Evolutionary conservation across 2,329 filamentous ascomycete species (phyloP), one percentile per base, ranked within the genome.

Genomic region (Arthrobotrys musiformis): DNA sequence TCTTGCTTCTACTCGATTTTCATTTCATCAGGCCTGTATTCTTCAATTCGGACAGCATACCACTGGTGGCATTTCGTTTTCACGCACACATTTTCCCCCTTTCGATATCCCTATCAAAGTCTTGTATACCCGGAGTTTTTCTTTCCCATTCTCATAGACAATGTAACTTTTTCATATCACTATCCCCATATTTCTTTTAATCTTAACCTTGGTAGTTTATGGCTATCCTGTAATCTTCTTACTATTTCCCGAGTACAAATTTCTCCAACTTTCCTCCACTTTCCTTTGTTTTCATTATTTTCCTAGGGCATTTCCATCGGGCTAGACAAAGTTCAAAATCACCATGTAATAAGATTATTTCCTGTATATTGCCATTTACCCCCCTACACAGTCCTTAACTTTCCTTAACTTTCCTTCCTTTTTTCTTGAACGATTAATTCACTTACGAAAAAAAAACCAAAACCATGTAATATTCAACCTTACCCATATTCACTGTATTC

Each of bases 121-220:
- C 68, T 64, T 72, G 68, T 72, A 72, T 72, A 72, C 68, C 68
- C 68, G 68, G 68, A 72, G 68, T 72, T 72, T 56, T 62, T 30
- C 22, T 35, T 35, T 56, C 17, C 22, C n/a, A 17, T 11, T 37
- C 22, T 70, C 46, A 70, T 72, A 72, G 68, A 72, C 62, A 58
- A 56, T 70, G 26, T 70, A 62, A 35, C 33, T 9, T 61, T 35
- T 19, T 22, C 37, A 46, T 26, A 61, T 60, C 26, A 24, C 24
- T 19, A 13, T 60, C 11, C 67, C 37, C 52, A 24, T 73, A 48
- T 50, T 42, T 30, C 30, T 42, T 42, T 44, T 73, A 42, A 52
- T 60, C 37, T 56, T 30, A 70, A 50, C 56, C 35, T 46, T 46
- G 58, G 48, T 64, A 60, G 30, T 33, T 58, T 35, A 17, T 50